Base-by-base conservation (phyloP, 73 alveolate genomes). In the Blepharisma stoltei region DNA sequence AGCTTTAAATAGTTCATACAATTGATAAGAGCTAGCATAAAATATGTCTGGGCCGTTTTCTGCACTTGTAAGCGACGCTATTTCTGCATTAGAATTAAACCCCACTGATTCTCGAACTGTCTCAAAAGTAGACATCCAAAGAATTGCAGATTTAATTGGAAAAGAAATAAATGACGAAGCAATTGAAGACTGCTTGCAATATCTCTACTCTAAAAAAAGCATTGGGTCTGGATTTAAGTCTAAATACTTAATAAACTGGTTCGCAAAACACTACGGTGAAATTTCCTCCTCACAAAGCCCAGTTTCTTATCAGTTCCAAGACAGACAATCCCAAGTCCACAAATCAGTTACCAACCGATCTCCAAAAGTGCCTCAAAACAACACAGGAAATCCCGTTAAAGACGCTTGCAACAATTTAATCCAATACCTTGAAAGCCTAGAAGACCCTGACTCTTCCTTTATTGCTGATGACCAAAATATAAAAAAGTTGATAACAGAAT, bases 381-480 rank as follows among this genome's bases (percentile, higher is more conserved):
- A 60, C 14, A 60, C 73, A n/a, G 23, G 46, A n/a, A 60, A 60
- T 38, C 73, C 73, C 2, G 23, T 60, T 14, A 60, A 60, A 60
- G 73, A 60, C 46, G 2, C 73, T 60, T 69, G 79, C 5, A 69
- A 69, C 41, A 46, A 46, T 5, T 46, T 69, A n/a, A 69, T 20
- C 21, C 32, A 69, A 69, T 69, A 69, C 5, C 41, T 69, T 9
- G 79, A 69, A 2, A 18, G 38, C 32, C 45, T 69, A 9, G 79
- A 69, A 14, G 79, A 69, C 18, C 46, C 14, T 8, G 23, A n/a
- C 5, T 14, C 11, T 14, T n/a, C 73, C 0, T 32, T 32, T 32
- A 60, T n/a, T 25, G 46, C 73, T 60, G 73, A 60, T 18, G 73
- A 60, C 46, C 73, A n/a, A 38, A 60, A 14, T 8, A 60, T 60